These are phyloP conservation scores for Persicaria tinctoria DNA, from an alignment of 148 eudicot species.

Conservation along the genomic window DNA sequence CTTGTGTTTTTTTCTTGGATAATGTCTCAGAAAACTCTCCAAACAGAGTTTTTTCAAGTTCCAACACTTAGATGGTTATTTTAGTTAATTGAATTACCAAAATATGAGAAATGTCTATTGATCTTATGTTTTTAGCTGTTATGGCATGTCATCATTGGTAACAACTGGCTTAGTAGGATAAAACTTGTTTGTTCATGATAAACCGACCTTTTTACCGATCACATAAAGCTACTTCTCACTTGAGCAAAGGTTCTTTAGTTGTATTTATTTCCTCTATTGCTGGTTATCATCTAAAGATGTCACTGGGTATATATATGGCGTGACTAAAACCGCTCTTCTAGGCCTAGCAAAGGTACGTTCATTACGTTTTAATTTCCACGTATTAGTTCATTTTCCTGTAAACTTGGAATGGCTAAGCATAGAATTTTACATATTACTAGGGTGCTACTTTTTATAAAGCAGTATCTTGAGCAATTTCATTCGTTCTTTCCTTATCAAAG, in stretches of 20 bases:
- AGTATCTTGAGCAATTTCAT: too few species aligned
- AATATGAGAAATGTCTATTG: not conserved
- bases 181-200: not conserved
- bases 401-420: not conserved
- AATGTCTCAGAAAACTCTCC: not conserved
- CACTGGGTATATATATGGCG: conserved; percentile 87
- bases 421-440: not conserved
- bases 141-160: too few species aligned
- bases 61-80: not conserved
- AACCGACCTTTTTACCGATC: not conserved
- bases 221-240: conserved; percentile 79
- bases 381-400: not conserved
- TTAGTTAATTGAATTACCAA: not conserved
- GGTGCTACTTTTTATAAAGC: too few species aligned
- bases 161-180: not conserved
- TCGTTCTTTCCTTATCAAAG: conserved; percentile 28
- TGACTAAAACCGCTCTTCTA: conserved; percentile 86
- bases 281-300: conserved; percentile 44
- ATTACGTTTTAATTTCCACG: not conserved
- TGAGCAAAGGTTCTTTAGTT: conserved; percentile 59
- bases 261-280: conserved; percentile 64
- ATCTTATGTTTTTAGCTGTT: too few species aligned
- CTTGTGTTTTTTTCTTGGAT: not conserved
- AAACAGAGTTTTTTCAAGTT: not conserved
- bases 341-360: conserved; percentile 82